Conservation (phyloP, 768 basidiomycete genomes). For the Tylopilus sp. region DNA sequence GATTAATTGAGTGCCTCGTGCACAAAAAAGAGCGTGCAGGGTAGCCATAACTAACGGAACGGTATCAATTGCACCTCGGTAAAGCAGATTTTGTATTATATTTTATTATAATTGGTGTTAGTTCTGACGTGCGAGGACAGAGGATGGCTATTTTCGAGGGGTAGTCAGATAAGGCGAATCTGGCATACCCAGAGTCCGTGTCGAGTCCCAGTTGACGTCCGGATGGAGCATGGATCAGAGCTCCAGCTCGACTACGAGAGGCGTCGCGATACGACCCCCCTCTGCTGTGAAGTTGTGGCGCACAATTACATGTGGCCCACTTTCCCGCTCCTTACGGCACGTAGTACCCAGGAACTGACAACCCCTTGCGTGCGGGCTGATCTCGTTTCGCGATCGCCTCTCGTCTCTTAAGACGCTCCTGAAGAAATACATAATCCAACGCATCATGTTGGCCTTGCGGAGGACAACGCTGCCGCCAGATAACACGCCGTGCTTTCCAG, state of each 20-base stretch:
- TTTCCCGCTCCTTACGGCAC: slow-evolving; percentile 28
- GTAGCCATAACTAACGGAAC: slow-evolving; percentile 23
- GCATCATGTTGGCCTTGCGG: not conserved
- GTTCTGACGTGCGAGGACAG: slow-evolving; percentile 19
- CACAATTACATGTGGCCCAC: slow-evolving; percentile 12
- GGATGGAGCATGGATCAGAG: slow-evolving; percentile 1
- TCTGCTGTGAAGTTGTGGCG: slow-evolving; percentile 12
- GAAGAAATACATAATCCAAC: slow-evolving; percentile 15
- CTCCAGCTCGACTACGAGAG: slow-evolving; percentile 1
- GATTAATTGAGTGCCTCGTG: slow-evolving; percentile 34
- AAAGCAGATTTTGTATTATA: too few species aligned
- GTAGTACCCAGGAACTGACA: slow-evolving; percentile 14
- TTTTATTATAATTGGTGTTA: too few species aligned
- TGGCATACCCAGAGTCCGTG: not conserved
- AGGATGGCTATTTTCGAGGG: slow-evolving; percentile 18
- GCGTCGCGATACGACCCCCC: slow-evolving; percentile 3
- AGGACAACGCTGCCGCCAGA: not conserved
- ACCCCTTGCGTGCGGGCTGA: slow-evolving; percentile 4
- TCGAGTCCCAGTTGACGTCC: slow-evolving; percentile 17
- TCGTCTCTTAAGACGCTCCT: not conserved
- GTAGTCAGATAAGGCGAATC: slow-evolving; percentile 20
- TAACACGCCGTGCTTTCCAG: slow-evolving; percentile 2
- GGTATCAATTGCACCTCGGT: slow-evolving; percentile 33
- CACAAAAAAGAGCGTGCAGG: slow-evolving; percentile 24
- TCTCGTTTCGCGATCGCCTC: slow-evolving; percentile 23